These are phyloP conservation scores for Metschnikowia similis DNA, from an alignment of 805 yeast genomes.

Conservation along the genomic window DNA sequence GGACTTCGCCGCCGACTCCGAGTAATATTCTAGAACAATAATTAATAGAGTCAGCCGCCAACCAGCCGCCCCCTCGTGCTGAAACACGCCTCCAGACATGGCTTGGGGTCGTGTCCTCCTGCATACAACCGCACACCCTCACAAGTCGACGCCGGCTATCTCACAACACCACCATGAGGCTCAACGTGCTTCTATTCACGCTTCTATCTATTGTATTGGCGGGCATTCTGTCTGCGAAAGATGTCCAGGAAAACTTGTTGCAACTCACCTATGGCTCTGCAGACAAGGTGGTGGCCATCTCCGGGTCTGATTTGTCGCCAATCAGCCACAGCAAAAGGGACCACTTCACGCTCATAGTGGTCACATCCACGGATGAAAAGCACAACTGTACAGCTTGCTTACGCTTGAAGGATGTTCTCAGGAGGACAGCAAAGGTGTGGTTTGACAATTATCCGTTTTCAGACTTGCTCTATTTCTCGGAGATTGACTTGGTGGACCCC, in stretches of 20 bases:
- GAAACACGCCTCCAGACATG: too few species aligned
- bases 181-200: not conserved
- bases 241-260: not conserved
- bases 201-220: not conserved
- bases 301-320: slow-evolving; percentile 9
- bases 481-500: slow-evolving; percentile 45
- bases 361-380: slow-evolving; percentile 45
- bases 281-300: slow-evolving; percentile 9
- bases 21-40: not conserved
- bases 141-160: not conserved
- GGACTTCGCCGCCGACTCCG: slow-evolving; percentile 36
- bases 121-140: not conserved
- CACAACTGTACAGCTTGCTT: slow-evolving; percentile 48
- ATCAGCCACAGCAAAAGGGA: slow-evolving; percentile 28
- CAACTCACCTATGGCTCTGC: slow-evolving; percentile 6
- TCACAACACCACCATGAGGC: not conserved
- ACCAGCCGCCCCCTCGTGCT: too few species aligned
- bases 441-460: slow-evolving; percentile 39
- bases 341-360: slow-evolving; percentile 46
- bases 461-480: slow-evolving; percentile 41
- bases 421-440: slow-evolving; percentile 42
- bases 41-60: too few species aligned
- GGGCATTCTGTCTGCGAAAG: not conserved
- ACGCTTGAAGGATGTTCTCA: slow-evolving; percentile 38
- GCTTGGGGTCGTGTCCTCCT: not conserved